These are phyloP conservation scores for Rosa chinensis DNA, from an alignment of 306 rosid genomes.

Conservation along the genomic window DNA sequence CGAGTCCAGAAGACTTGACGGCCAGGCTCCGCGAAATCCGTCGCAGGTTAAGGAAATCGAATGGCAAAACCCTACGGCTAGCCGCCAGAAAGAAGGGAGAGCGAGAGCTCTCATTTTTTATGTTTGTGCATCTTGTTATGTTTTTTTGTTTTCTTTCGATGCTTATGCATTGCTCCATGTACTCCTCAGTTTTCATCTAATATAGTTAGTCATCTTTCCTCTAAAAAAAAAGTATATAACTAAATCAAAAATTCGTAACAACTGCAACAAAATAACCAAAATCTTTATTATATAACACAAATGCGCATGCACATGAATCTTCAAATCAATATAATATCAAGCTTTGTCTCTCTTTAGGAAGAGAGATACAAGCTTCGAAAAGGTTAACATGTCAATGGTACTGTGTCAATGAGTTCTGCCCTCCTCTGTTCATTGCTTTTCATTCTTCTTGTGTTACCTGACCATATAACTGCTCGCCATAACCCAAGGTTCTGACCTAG, in stretches of 20 bases:
- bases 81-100: no score
- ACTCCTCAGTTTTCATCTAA: no score
- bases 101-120: no score
- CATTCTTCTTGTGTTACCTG: background rate
- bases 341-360: background rate
- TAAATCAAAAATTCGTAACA: background rate
- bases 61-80: no score
- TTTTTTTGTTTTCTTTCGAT: no score
- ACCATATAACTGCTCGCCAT: slow-evolving; percentile 4
- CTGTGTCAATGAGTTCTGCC: slow-evolving; percentile 11
- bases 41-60: no score
- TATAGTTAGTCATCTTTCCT: no score
- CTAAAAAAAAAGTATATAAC: no score
- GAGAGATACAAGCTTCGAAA: background rate
- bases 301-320: background rate
- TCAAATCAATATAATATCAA: background rate
- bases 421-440: slow-evolving; percentile 2
- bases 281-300: slow-evolving; percentile 3
- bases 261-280: slow-evolving; percentile 13
- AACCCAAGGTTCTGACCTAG: slow-evolving; percentile 30
- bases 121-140: no score
- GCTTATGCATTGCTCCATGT: no score
- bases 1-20: no score
- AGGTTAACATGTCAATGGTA: slow-evolving; percentile 12
- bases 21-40: no score